Evolutionary conservation across 148 eudicot genomes (phyloP).

Genomic region (Amaranthus hypochondriacus): DNA sequence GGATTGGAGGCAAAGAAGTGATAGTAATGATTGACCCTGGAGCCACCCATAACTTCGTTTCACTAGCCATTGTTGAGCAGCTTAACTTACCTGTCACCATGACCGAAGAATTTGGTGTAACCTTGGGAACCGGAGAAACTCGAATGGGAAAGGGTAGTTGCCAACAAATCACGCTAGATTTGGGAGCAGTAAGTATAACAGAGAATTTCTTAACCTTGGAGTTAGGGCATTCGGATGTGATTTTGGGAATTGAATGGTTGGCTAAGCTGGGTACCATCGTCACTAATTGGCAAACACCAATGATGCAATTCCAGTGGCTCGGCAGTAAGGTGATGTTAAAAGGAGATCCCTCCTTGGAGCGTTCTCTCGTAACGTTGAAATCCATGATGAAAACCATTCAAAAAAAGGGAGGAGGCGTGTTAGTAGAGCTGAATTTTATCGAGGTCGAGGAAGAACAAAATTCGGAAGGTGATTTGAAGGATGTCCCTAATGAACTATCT

Average conservation of each 20-base stretch:
- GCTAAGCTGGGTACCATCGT: neutral
- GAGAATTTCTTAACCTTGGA: neutral
- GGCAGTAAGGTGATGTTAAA: neutral
- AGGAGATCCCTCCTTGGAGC: neutral
- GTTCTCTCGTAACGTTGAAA: neutral
- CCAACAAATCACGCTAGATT: neutral
- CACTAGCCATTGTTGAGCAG: neutral
- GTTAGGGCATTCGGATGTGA: neutral
- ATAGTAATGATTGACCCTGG: neutral
- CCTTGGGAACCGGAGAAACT: neutral
- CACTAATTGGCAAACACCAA: neutral
- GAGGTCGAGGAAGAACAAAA: neutral
- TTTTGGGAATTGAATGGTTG: neutral
- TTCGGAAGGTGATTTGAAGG: neutral
- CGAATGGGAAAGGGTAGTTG: neutral
- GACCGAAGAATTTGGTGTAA: neutral
- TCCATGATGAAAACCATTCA: neutral
- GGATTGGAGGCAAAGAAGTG: neutral
- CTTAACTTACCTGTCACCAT: fast-evolving
- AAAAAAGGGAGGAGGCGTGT: neutral
- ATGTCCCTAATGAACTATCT: too few relatives aligned
- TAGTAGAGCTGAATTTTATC: neutral
- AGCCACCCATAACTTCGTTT: neutral
- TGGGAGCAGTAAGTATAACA: neutral
- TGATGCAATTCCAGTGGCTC: neutral